Conservation (phyloP, 1,139 yeast genomes). For the Taphrina populina region DNA sequence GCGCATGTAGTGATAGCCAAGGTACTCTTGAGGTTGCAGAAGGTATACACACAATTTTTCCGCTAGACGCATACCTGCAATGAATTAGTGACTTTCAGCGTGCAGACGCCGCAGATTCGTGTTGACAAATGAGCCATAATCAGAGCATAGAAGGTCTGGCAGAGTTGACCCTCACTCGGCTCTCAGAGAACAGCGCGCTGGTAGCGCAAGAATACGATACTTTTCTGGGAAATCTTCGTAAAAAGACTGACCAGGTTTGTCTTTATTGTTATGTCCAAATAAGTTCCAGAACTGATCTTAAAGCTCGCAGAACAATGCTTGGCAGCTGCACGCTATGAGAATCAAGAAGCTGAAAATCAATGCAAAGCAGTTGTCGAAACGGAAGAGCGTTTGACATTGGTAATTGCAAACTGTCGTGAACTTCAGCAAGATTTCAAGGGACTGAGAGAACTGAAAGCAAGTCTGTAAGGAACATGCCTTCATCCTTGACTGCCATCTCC, state of each 20-base stretch:
- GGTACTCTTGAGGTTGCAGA: too few relatives aligned
- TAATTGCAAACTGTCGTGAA: constrained; percentile 19
- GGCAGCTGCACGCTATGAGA: constrained; percentile 17
- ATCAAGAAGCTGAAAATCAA: constrained; percentile 13
- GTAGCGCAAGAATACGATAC: constrained; percentile 13
- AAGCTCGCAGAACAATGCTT: constrained; percentile 25
- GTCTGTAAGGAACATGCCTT: too few relatives aligned
- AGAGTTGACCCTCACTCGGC: constrained; percentile 14
- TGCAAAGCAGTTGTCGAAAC: constrained; percentile 8
- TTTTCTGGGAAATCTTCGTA: constrained; percentile 1
- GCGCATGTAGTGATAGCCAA: too few relatives aligned
- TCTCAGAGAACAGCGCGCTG: constrained; percentile 8
- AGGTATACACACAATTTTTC: too few relatives aligned
- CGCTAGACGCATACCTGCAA: too few relatives aligned
- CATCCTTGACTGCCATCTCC: too few relatives aligned
- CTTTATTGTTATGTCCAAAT: background rate
- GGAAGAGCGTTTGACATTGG: constrained; percentile 11
- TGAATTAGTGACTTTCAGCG: too few relatives aligned
- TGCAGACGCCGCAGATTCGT: too few relatives aligned
- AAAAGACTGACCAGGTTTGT: constrained; percentile 9
- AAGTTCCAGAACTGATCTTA: background rate
- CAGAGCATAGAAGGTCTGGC: constrained; percentile 22
- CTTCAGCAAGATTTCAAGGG: constrained; percentile 20
- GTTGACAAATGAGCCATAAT: too few relatives aligned
- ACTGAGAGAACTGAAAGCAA: background rate